phyloP scores from a whole-genome alignment of 139 green algal genomes.

The Asterochloris sp. region DNA sequence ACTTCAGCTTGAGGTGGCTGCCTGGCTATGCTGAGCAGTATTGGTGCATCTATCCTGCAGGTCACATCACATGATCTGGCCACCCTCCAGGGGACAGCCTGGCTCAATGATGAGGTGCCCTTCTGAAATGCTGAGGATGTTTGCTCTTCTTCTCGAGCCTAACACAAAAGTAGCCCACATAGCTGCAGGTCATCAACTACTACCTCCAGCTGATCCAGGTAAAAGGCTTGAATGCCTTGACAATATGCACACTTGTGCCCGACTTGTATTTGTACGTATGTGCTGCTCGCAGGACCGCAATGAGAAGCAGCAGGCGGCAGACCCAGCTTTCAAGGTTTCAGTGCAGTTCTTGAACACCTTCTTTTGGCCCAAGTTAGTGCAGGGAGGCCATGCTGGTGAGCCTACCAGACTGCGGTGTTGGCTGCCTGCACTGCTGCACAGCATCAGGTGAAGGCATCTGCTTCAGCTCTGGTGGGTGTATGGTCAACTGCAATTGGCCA shows the following conservation, averaged over 20 bases:
- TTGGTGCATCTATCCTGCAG: background rate
- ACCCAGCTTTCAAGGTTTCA: too few relatives aligned
- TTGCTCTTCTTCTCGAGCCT: background rate
- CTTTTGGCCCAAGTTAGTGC: slow-evolving; percentile 17
- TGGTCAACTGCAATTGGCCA: too few relatives aligned
- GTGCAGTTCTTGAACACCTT: slow-evolving; percentile 17
- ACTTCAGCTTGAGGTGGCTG: background rate
- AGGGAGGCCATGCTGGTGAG: background rate
- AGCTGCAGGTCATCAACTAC: slow-evolving; percentile 10
- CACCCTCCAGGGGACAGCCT: background rate
- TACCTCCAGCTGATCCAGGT: slow-evolving; percentile 18
- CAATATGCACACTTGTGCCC: background rate
- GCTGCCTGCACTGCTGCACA: too few relatives aligned
- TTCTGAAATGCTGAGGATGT: background rate
- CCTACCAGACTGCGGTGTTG: background rate
- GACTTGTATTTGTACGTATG: background rate
- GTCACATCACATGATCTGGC: background rate
- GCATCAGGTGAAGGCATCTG: too few relatives aligned
- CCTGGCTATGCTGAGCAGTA: background rate
- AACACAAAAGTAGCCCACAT: background rate
- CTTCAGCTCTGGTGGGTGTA: too few relatives aligned
- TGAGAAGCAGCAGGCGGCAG: background rate
- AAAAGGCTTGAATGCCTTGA: too few relatives aligned
- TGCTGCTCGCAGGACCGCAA: background rate
- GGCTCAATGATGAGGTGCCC: slow-evolving; percentile 9